Conservation (phyloP, 192 early-diverging fungal genomes). For the Coemansia umbellata region DNA sequence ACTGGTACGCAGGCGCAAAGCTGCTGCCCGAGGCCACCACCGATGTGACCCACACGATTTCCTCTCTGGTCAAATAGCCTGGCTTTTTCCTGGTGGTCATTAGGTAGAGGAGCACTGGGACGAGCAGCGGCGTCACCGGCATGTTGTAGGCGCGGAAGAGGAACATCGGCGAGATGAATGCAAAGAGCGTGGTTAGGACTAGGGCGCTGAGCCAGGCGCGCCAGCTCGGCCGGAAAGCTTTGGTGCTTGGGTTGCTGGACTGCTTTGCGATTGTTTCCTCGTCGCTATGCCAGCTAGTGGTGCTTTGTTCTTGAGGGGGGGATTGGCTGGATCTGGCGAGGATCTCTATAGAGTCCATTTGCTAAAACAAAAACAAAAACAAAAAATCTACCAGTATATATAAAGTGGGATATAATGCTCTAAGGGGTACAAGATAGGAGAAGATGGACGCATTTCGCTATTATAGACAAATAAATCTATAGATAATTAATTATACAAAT, state of each 20-base stretch:
- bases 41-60: conserved; percentile 43
- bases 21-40: conserved; percentile 45
- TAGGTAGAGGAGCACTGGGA: conserved; percentile 37
- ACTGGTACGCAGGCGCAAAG: conserved; percentile 46
- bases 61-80: conserved; percentile 8
- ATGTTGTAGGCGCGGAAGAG: conserved; percentile 41
- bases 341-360: no score
- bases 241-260: neutral
- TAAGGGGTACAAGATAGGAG: no score
- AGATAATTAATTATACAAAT: no score
- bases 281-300: conserved; percentile 5
- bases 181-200: conserved; percentile 23
- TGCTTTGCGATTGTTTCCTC: no score
- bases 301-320: no score
- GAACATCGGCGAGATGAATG: conserved; percentile 35
- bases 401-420: no score
- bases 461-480: no score
- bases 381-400: no score
- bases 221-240: conserved; percentile 18
- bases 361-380: no score
- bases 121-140: conserved; percentile 34
- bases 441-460: no score
- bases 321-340: no score
- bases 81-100: neutral
- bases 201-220: conserved; percentile 35